These are phyloP conservation scores for Sarocladium kiliense DNA, from an alignment of 2,329 filamentous ascomycete species.

Conservation along the genomic window DNA sequence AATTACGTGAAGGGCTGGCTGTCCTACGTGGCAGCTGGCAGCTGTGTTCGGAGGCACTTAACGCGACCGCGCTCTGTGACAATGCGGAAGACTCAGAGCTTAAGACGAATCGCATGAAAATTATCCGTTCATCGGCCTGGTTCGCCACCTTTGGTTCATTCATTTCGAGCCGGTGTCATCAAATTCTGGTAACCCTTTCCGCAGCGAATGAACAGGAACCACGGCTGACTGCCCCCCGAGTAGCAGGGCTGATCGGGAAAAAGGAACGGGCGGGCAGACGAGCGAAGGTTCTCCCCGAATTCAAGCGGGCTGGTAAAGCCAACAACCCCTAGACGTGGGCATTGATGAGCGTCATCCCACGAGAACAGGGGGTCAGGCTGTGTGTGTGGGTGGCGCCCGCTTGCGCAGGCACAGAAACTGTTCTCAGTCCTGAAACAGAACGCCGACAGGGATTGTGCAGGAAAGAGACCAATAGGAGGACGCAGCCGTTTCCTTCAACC, in stretches of 20 bases:
- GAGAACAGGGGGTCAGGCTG: not conserved
- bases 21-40: too few relatives aligned
- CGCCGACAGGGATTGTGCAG: not conserved
- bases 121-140: not conserved
- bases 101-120: too few relatives aligned
- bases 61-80: too few relatives aligned
- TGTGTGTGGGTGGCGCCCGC: conserved; percentile 1
- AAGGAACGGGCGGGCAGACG: not conserved
- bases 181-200: not conserved
- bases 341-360: not conserved
- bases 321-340: not conserved
- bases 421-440: conserved; percentile 8
- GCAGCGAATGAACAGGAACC: not conserved
- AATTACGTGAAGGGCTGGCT: too few relatives aligned
- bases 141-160: not conserved
- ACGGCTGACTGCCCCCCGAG: not conserved
- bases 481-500: not conserved
- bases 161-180: not conserved
- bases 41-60: too few relatives aligned
- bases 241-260: not conserved
- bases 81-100: too few relatives aligned
- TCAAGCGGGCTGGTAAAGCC: not conserved
- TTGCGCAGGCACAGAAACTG: conserved; percentile 7
- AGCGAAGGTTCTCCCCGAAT: too few relatives aligned
- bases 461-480: not conserved